Base-by-base conservation (phyloP, 768 basidiomycete genomes). In the Leccinum disarticulatum region DNA sequence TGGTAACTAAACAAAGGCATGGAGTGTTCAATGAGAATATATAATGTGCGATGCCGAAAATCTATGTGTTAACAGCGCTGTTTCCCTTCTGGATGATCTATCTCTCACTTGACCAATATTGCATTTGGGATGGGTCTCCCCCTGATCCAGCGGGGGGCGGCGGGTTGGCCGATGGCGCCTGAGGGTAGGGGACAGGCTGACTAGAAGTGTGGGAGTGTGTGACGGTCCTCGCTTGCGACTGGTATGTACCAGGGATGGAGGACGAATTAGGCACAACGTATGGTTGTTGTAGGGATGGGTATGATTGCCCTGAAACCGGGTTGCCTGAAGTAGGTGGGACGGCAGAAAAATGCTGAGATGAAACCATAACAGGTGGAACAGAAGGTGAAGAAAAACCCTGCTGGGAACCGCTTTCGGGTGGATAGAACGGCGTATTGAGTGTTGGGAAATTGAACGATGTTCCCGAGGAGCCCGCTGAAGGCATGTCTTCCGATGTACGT, bases 361-460 rank as follows among this genome's bases (percentile, higher is more conserved):
- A 54, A 53, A 64, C 62, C 17, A 71, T 64, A 17, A 73, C 67
- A 30, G 77, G 66, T 22, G 74, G 71, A 55, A 75, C 68, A 51
- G 75, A 66, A 43, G 68, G 65, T 17, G 75, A 58, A 57, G 75
- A 64, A 59, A 72, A 71, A 55, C 67, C 66, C 25, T 73, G 67
- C 54, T 76, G 72, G 7, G 74, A 38, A 57, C 73, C 69, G 52
- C 69, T 68, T 55, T 76, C 73, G 47, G 64, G 62, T 22, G 86
- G 86, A 69, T 78, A 83, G 73, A 84, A 87, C 11, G 86, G 81
- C 9, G 84, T 78, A 61, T 72, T 84, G 41, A 86, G 77, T 15
- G 86, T 86, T 46, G 82, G 80, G 68, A 87, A 81, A 54, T 64
- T 47, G 66, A 68, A 80, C 49, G 68, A 30, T 8, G 64, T 19